phyloP scores from a whole-genome alignment of 306 rosid genomes.

The Bauhinia variegata region DNA sequence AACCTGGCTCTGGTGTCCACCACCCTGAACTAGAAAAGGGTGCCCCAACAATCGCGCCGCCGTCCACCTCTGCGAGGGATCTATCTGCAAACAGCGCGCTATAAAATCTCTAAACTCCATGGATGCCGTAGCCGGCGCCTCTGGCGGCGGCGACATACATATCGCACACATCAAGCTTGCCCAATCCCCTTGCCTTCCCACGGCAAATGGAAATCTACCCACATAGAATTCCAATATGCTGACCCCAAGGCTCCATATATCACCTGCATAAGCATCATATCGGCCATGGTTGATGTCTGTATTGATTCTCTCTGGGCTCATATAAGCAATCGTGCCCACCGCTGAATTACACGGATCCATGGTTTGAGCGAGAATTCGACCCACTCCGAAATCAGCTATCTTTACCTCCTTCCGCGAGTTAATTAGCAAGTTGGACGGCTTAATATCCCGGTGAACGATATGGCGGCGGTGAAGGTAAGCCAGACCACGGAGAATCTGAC shows the following conservation, averaged over 20 bases:
- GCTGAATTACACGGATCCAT: slow-evolving; percentile 95
- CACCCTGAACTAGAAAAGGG: slow-evolving; percentile 58
- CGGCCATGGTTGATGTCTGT: slow-evolving; percentile 63
- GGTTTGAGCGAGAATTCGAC: slow-evolving; percentile 84
- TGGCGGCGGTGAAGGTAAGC: slow-evolving; percentile 86
- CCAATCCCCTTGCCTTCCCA: slow-evolving; percentile 84
- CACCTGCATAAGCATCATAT: slow-evolving; percentile 52
- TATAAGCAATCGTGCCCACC: slow-evolving; percentile 92
- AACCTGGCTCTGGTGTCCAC: slow-evolving; percentile 38
- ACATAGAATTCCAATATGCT: slow-evolving; percentile 78
- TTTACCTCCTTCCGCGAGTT: slow-evolving; percentile 77
- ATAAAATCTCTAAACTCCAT: slow-evolving; percentile 70
- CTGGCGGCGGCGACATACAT: slow-evolving; percentile 96
- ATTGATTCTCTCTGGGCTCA: slow-evolving; percentile 96
- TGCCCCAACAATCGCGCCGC: slow-evolving; percentile 64
- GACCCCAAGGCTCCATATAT: slow-evolving; percentile 56
- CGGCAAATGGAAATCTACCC: slow-evolving; percentile 86
- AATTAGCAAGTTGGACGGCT: slow-evolving; percentile 85
- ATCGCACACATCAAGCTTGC: slow-evolving; percentile 93
- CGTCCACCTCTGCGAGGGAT: slow-evolving; percentile 68
- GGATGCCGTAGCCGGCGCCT: slow-evolving; percentile 76
- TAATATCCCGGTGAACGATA: slow-evolving; percentile 94
- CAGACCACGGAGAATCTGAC: slow-evolving; percentile 84
- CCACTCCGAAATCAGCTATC: slow-evolving; percentile 96
- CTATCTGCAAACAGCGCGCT: slow-evolving; percentile 75